Base-by-base conservation (phyloP, 2,329 filamentous ascomycete species). In the Lasiodiplodia sp. region DNA sequence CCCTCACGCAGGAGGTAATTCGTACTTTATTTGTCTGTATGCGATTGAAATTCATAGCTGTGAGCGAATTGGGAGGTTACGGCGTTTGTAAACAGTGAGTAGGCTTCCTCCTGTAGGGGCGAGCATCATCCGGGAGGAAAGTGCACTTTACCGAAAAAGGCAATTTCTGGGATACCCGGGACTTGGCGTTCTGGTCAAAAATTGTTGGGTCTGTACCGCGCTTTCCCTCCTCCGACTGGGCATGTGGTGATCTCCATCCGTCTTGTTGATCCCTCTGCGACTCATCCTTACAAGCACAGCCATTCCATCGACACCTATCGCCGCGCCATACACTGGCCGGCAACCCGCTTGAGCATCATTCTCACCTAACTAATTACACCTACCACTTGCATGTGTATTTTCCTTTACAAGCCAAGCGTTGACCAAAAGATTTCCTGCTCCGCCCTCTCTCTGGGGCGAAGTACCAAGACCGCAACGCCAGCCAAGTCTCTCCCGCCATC, bases 1-100 rank as follows among this genome's bases (percentile, higher is more conserved):
- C 70, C 74, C 28, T 71, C 73, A 69, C 75, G 76, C 57, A 75
- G 75, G 67, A 56, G 63, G 40, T 66, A 31, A 56, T 23, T 4
- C 11, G 18, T 21, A 10, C 7, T 18, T 51, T 8, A 47, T 23
- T 40, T 21, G 8, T 37, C n/a, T 64, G 28, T 25, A 37, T 21
- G 23, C 6, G 16, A 47, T 23, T 60, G 37, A 25, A 47, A 44
- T 52, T 23, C 25, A 34, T 18, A 40, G 38, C 23, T 14, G 53
- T 65, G 28, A 53, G 49, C 62, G 49, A 65, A 7, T 60, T 12
- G 37, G 57, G 57, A 21, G 21, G 18, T 58, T 12, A 31, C 8
- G 57, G 57, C 57, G 57, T 62, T 49, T n/a, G 40, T 62, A 62
- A 25, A 62, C 25, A 40, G 18, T 40, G 34, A 21, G 38, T n/a